Base-by-base conservation (phyloP, 1,284 basidiomycete genomes). In the Caloboletus firmus region DNA sequence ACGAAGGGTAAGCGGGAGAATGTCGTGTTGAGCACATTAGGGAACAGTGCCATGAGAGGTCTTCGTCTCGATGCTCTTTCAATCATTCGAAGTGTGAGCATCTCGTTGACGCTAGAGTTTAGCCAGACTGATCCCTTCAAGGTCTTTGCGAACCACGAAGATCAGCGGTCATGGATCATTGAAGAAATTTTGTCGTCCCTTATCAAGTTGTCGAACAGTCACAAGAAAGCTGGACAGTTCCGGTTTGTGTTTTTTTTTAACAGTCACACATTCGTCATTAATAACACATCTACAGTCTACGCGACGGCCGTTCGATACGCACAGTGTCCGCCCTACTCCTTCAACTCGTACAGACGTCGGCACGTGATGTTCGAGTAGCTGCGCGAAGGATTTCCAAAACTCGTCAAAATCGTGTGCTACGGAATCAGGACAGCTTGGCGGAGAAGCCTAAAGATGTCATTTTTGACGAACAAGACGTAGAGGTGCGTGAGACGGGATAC, bases 331-430 rank as follows among this genome's bases (percentile, higher is more conserved):
- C 96, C 0, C 76, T 99, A 2, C 77, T 99, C 8, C 77, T 99
- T 20, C 95, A 98, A 64, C 85, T 99, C n/a, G 87, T 98, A 1
- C 96, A 99, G 66, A 95, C 95, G 0, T 94, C 91, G 2, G 85
- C 91, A 5, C 89, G 89, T 58, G 91, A 92, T 59, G 83, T 94
- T 22, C 78, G 85, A 15, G 67, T 85, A 7, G 77, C 82, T 37
- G 86, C 86, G 2, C 75, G 76, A 56, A 79, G 74, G 45, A 79
- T 91, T 35, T 80, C 79, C 18, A 84, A 84, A 57, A 73, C 76
- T 35, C 79, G 87, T 15, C 80, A 86, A 62, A 81, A 83, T 61
- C 77, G 76, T n/a, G 82, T 80, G 1, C 62, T 90, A 51, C 79
- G 76, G 15, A 75, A 82, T 22, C 81, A 86, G 59, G 84, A 88